These are phyloP conservation scores for Chalaropsis thielavioides DNA, from an alignment of 2,329 filamentous ascomycete genomes.

Conservation along the genomic window DNA sequence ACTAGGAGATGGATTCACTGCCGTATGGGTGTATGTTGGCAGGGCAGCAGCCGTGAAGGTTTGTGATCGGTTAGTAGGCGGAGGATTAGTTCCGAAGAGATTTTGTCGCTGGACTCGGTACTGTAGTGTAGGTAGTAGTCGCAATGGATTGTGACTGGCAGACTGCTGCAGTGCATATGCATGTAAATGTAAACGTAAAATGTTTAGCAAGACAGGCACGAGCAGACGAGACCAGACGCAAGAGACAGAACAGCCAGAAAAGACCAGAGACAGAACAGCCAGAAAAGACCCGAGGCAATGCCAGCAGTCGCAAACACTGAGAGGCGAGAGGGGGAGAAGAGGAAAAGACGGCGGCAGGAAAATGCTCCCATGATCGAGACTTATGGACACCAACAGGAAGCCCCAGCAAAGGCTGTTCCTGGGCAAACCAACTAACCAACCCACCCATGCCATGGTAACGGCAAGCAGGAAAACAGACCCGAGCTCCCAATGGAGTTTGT, in stretches of 20 bases:
- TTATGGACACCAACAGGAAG: not conserved
- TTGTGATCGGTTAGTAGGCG: not conserved
- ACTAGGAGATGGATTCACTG: not conserved
- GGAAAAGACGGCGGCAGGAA: not conserved
- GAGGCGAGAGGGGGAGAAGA: not conserved
- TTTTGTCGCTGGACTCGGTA: not conserved
- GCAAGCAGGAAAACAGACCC: conserved; percentile 10
- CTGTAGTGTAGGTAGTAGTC: not conserved
- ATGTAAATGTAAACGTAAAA: not conserved
- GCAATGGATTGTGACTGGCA: not conserved
- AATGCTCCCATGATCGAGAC: not conserved
- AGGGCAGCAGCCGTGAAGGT: not conserved
- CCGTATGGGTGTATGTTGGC: not conserved
- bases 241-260: not conserved
- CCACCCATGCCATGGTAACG: conserved; percentile 15
- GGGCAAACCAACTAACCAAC: not conserved
- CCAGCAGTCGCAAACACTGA: not conserved
- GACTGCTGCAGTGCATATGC: not conserved
- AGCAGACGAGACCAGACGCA: not conserved
- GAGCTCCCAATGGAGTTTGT: conserved; percentile 9
- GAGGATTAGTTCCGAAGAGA: not conserved
- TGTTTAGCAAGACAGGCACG: not conserved
- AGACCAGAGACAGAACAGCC: not conserved
- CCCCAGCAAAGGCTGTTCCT: conserved; percentile 2
- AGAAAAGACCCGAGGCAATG: not conserved